Evolutionary conservation across 2,329 filamentous ascomycete species (phyloP).

Genomic region (Ceratocystis ficicola): DNA sequence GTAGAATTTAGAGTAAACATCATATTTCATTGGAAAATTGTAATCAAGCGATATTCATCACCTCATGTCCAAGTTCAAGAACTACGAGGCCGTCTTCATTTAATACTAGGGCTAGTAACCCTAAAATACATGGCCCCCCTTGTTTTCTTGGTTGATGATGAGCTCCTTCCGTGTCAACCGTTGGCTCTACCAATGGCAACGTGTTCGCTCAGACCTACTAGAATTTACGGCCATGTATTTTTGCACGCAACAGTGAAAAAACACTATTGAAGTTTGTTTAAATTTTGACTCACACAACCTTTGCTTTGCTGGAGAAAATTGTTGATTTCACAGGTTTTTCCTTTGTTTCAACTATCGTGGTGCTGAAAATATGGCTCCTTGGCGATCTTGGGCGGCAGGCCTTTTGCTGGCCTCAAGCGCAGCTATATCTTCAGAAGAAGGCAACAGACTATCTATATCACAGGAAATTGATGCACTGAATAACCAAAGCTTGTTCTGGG

Average conservation of each 20-base stretch:
- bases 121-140: neutral
- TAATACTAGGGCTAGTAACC: neutral
- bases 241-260: neutral
- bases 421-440: conserved; percentile 3
- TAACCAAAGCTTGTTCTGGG: conserved; percentile 89
- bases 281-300: neutral
- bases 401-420: conserved; percentile 19
- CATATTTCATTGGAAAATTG: neutral
- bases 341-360: conserved; percentile 24
- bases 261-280: neutral
- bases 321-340: conserved; percentile 22
- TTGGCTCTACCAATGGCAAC: neutral
- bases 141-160: neutral
- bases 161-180: neutral
- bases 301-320: neutral
- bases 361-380: conserved; percentile 24
- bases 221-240: conserved; percentile 2
- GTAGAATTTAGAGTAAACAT: neutral
- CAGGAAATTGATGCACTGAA: conserved; percentile 30
- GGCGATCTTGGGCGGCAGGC: conserved; percentile 22
- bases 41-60: too few species aligned
- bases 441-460: neutral
- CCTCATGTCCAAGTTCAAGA: too few species aligned
- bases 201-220: conserved; percentile 7
- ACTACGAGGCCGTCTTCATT: neutral